Percentiles rank a stretch among this genome's conserved stretches.
These are phyloP conservation scores for Oldenlandia corymbosa DNA, from an alignment of 257 asterid genomes.

Conservation along the genomic window DNA sequence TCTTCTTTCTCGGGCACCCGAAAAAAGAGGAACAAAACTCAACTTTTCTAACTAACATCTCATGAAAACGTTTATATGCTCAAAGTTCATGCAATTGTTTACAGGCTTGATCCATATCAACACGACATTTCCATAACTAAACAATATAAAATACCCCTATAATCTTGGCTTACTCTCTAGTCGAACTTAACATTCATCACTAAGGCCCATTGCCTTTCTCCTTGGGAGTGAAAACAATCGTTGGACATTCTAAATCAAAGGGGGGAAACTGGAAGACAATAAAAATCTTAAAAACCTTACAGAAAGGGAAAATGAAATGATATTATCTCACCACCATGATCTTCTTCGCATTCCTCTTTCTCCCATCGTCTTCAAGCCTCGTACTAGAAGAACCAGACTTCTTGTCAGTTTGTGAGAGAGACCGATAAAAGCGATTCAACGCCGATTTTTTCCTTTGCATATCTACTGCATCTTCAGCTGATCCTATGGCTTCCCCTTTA, in stretches of 20 bases:
- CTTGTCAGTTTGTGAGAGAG: conserved; percentile 59
- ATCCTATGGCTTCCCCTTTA: conserved; percentile 57
- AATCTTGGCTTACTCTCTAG: too few relatives aligned
- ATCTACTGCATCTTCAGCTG: conserved; percentile 84
- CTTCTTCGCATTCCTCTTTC: conserved; percentile 69
- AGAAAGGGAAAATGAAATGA: not conserved
- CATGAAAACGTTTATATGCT: not conserved
- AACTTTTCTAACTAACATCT: not conserved
- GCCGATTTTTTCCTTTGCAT: conserved; percentile 76
- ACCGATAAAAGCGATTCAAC: conserved; percentile 62
- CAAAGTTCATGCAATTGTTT: not conserved
- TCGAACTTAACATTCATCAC: not conserved
- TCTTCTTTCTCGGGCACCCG: too few relatives aligned
- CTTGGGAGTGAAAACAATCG: not conserved
- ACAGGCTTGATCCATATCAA: too few relatives aligned
- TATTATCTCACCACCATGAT: conserved; percentile 60
- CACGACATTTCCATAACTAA: too few relatives aligned
- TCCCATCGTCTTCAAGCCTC: conserved; percentile 48
- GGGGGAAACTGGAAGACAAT: not conserved
- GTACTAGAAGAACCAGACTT: conserved; percentile 36
- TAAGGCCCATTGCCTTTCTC: not conserved
- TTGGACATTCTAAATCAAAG: not conserved
- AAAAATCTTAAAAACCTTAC: not conserved
- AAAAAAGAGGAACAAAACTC: not conserved
- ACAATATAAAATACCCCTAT: too few relatives aligned